These are phyloP conservation scores for Isabelozyma gotoi DNA, from an alignment of 805 yeast species.

Conservation along the genomic window DNA sequence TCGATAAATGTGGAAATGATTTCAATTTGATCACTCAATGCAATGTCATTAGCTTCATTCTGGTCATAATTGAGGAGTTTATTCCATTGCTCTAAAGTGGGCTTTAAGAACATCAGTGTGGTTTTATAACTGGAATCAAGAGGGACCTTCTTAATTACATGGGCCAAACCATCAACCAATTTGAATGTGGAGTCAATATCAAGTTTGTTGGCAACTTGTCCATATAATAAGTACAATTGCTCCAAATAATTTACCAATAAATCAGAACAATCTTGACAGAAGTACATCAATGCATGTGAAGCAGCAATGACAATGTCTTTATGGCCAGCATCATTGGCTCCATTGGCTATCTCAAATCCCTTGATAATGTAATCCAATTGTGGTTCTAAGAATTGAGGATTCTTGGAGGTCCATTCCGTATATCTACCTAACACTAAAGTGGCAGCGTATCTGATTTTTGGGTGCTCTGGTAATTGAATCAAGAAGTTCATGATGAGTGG, in stretches of 20 bases:
- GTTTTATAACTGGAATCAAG: slow-evolving; percentile 52
- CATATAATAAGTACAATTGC: slow-evolving; percentile 74
- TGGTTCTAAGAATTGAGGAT: slow-evolving; percentile 77
- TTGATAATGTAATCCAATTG: slow-evolving; percentile 81
- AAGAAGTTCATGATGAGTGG: slow-evolving; percentile 75
- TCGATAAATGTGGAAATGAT: slow-evolving; percentile 59
- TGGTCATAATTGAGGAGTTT: slow-evolving; percentile 14
- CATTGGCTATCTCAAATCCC: slow-evolving; percentile 52
- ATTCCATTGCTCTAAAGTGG: slow-evolving; percentile 53
- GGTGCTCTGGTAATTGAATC: slow-evolving; percentile 76
- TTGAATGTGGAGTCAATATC: slow-evolving; percentile 74
- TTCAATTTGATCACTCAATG: slow-evolving; percentile 70
- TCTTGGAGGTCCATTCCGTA: slow-evolving; percentile 90
- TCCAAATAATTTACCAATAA: slow-evolving; percentile 65
- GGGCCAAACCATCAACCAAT: slow-evolving; percentile 86
- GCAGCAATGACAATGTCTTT: slow-evolving; percentile 75
- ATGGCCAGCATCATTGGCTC: slow-evolving; percentile 16
- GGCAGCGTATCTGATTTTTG: slow-evolving; percentile 87
- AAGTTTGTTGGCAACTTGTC: slow-evolving; percentile 47
- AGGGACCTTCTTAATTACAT: slow-evolving; percentile 66
- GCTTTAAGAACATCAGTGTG: slow-evolving; percentile 62
- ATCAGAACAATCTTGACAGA: slow-evolving; percentile 85
- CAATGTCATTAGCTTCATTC: slow-evolving; percentile 40
- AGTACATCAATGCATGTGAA: slow-evolving; percentile 89
- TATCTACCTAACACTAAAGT: slow-evolving; percentile 93